Conservation (phyloP, 2,329 filamentous ascomycete species). For the Hypoxylon sp. region DNA sequence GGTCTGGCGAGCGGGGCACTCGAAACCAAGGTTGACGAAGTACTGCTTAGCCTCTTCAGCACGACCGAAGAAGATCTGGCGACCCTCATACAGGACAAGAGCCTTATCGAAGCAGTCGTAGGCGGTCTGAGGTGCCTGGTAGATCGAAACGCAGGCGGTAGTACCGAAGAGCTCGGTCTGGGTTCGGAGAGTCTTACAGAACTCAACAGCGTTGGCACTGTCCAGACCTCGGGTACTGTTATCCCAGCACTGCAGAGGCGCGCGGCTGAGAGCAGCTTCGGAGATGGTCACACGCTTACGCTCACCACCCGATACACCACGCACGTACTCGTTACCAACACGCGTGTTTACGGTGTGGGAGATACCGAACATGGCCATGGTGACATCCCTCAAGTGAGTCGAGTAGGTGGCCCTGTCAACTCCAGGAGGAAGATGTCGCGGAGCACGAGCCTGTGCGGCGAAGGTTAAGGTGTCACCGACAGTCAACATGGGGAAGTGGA, state of each 20-base stretch:
- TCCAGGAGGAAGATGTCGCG: constrained; percentile 67
- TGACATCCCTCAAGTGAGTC: constrained; percentile 72
- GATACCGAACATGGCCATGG: constrained; percentile 80
- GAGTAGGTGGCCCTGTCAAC: constrained; percentile 64
- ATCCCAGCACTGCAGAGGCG: constrained; percentile 72
- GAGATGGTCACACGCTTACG: constrained; percentile 72
- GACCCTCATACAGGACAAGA: constrained; percentile 66
- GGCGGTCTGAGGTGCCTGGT: constrained; percentile 71
- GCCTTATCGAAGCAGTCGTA: constrained; percentile 73
- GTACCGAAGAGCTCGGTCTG: constrained; percentile 72
- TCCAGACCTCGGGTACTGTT: constrained; percentile 79
- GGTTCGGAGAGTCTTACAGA: constrained; percentile 72
- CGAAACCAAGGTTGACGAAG: constrained; percentile 73
- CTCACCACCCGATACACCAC: constrained; percentile 79
- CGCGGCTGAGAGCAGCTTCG: constrained; percentile 66
- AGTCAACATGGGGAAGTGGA: constrained; percentile 79
- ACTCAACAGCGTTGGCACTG: constrained; percentile 78
- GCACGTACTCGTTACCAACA: constrained; percentile 78
- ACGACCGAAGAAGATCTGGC: constrained; percentile 70
- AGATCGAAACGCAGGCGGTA: constrained; percentile 76
- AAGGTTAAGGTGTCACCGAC: constrained; percentile 84
- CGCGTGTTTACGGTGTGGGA: constrained; percentile 76
- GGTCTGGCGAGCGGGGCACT: constrained; percentile 71
- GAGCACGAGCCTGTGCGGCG: constrained; percentile 74
- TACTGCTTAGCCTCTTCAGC: constrained; percentile 68